A percentile compares a stretch with the other conserved stretches of the same genome.
phyloP scores from a whole-genome alignment of 2,329 filamentous ascomycete species.

The Calonectria pseudoreteaudii region DNA sequence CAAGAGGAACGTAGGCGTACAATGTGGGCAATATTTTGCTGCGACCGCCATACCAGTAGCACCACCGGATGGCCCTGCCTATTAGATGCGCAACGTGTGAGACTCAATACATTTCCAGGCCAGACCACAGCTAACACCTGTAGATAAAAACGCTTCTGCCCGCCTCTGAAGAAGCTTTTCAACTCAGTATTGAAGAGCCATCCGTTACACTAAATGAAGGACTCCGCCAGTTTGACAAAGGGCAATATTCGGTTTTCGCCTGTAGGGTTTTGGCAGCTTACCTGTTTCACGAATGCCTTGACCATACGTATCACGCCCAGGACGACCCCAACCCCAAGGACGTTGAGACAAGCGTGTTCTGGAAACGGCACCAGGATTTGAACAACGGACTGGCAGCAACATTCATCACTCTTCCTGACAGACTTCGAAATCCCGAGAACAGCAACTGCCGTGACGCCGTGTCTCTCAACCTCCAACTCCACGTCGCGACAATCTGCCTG shows the following conservation, averaged over 20 bases:
- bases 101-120: neutral
- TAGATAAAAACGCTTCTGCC: constrained; percentile 81
- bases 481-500: constrained; percentile 85
- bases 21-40: constrained; percentile 84
- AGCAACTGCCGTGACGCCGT: constrained; percentile 76
- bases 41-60: constrained; percentile 84
- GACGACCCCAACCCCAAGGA: constrained; percentile 67
- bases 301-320: constrained; percentile 75
- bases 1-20: constrained; percentile 77
- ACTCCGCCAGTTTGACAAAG: constrained; percentile 60
- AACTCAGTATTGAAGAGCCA: constrained; percentile 70
- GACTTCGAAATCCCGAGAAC: constrained; percentile 75
- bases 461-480: constrained; percentile 85
- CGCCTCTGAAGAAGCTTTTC: constrained; percentile 78
- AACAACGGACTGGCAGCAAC: constrained; percentile 81
- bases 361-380: constrained; percentile 82
- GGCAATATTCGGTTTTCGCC: constrained; percentile 72
- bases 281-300: constrained; percentile 82
- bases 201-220: constrained; percentile 71
- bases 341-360: constrained; percentile 66
- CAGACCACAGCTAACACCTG: constrained; percentile 8
- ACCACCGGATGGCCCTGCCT: constrained; percentile 89
- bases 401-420: constrained; percentile 78
- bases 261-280: constrained; percentile 78
- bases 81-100: constrained; percentile 76